These are phyloP conservation scores for Colletotrichum neosansevieriae DNA, from an alignment of 2,329 filamentous ascomycete species.

Conservation along the genomic window DNA sequence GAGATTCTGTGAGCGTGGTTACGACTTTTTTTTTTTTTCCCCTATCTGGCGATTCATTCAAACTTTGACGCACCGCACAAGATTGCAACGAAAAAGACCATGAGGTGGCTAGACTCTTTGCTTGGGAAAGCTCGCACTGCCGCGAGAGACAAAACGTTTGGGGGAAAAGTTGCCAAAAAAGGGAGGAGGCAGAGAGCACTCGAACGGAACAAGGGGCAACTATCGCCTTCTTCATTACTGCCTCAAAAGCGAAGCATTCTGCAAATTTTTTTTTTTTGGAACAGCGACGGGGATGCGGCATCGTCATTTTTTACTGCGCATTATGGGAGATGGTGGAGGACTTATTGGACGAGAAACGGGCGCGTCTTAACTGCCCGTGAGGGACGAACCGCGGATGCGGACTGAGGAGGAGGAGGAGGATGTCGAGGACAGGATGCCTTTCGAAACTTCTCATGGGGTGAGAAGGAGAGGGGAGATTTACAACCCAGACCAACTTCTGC, in stretches of 20 bases:
- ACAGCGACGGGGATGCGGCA: conserved; percentile 6
- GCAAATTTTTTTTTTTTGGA: conserved; percentile 5
- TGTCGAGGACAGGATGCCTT: no score
- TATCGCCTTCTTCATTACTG: neutral
- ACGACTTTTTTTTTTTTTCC: neutral
- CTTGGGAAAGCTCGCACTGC: conserved; percentile 6
- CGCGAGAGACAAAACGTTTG: neutral
- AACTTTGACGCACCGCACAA: neutral
- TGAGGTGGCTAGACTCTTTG: conserved; percentile 35
- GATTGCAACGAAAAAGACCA: conserved; percentile 35
- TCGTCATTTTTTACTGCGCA: neutral
- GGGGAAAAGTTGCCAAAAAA: neutral
- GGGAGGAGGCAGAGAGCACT: neutral
- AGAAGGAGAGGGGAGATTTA: neutral
- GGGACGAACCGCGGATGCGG: neutral
- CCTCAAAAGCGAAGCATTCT: conserved; percentile 31
- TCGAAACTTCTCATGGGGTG: no score
- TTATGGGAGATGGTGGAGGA: neutral
- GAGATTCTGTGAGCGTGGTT: neutral
- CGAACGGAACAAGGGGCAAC: neutral
- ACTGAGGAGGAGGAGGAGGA: neutral
- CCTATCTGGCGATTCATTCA: neutral
- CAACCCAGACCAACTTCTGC: neutral
- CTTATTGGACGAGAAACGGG: neutral
- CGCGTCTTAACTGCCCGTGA: neutral